phyloP scores from a whole-genome alignment of 352 stramenopile species.

The Phytophthora macrochlamydospora region DNA sequence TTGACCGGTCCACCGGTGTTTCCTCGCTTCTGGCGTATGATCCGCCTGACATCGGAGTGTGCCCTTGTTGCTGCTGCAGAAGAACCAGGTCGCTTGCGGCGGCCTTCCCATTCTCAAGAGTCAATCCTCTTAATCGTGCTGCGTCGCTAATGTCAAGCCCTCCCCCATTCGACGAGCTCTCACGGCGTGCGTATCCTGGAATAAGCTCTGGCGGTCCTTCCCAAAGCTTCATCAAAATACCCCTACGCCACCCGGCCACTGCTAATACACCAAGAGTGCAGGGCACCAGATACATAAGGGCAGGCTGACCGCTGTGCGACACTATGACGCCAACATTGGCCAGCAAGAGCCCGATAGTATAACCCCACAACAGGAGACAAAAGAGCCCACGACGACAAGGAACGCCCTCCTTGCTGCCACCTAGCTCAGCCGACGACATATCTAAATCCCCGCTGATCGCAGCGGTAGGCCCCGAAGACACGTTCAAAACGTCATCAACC shows the following conservation, averaged over 20 bases:
- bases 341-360: conserved; percentile 93
- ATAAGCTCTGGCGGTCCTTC: conserved; percentile 78
- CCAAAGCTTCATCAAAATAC: conserved; percentile 91
- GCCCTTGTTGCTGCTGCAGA: conserved; percentile 37
- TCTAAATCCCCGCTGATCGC: conserved; percentile 18
- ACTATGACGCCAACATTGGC: conserved; percentile 94
- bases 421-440: conserved; percentile 51
- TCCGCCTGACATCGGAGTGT: conserved; percentile 44
- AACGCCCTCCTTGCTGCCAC: conserved; percentile 29
- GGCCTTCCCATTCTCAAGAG: conserved; percentile 29
- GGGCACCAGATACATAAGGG: conserved; percentile 96
- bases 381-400: conserved; percentile 61
- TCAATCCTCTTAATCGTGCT: conserved; percentile 28
- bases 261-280: conserved; percentile 89
- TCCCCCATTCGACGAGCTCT: conserved; percentile 31
- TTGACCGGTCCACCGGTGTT: conserved; percentile 21
- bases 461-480: conserved; percentile 2
- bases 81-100: conserved; percentile 41
- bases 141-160: conserved; percentile 35
- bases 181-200: conserved; percentile 26
- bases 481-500: conserved; percentile 8
- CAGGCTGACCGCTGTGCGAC: conserved; percentile 93
- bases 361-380: conserved; percentile 91
- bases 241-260: conserved; percentile 74
- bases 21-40: conserved; percentile 50